Percentiles rank a stretch among this genome's conserved stretches.
phyloP scores from a whole-genome alignment of 306 rosid species.

The Adenanthera pavonina region DNA sequence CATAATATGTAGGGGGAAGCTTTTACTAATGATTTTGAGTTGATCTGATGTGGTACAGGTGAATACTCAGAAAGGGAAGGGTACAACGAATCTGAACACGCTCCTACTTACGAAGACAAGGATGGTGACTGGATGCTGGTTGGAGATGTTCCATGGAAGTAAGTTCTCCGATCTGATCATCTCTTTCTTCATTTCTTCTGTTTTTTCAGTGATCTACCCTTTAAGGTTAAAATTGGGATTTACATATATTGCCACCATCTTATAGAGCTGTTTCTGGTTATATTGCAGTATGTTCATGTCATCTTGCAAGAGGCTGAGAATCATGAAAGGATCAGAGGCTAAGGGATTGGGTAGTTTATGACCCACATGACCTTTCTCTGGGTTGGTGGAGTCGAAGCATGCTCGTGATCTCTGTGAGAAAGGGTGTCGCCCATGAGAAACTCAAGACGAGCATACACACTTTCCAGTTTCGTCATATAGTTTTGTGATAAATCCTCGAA shows the following conservation, averaged over 20 bases:
- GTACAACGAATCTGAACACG: slow-evolving; percentile 66
- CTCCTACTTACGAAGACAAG: slow-evolving; percentile 85
- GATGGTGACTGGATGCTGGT: slow-evolving; percentile 97
- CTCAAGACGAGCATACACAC: slow-evolving; percentile 13
- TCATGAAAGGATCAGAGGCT: slow-evolving; percentile 75
- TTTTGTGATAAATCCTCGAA: slow-evolving; percentile 6
- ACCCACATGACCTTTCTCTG: slow-evolving; percentile 3
- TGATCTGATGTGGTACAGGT: slow-evolving; percentile 40
- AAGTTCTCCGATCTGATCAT: slow-evolving; percentile 38
- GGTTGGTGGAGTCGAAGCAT: no score
- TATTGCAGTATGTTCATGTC: slow-evolving; percentile 67
- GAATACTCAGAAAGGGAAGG: slow-evolving; percentile 79
- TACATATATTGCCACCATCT: neutral
- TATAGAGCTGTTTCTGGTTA: slow-evolving; percentile 5
- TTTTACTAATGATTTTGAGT: neutral
- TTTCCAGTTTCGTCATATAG: slow-evolving; percentile 20
- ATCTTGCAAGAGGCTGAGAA: slow-evolving; percentile 74
- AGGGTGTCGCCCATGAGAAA: neutral
- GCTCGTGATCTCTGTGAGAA: no score
- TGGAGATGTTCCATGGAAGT: slow-evolving; percentile 97
- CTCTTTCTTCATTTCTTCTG: neutral
- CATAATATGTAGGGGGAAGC: neutral
- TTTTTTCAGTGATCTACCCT: neutral
- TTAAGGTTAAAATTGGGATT: neutral
- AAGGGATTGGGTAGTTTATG: slow-evolving; percentile 61